These are phyloP conservation scores for Dioscorea alata DNA, from an alignment of 106 monocot genomes.

Conservation along the genomic window DNA sequence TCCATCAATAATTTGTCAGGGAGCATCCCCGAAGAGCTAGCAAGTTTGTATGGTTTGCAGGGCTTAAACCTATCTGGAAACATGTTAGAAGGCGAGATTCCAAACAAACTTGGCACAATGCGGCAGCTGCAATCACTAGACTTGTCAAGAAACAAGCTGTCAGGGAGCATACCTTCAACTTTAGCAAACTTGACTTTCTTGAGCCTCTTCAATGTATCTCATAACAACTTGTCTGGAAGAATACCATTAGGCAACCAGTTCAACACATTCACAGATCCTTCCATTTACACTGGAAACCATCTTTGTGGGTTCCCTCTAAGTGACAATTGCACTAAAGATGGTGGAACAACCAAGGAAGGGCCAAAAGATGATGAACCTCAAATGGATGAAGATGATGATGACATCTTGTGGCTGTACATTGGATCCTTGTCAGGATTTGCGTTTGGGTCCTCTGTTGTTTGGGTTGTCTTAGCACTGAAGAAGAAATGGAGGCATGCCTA, in stretches of 20 bases:
- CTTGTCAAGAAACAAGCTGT: constrained; percentile 21
- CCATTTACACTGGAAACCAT: constrained; percentile 19
- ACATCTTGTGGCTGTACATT: background rate
- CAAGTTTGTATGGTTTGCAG: background rate
- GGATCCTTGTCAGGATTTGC: constrained; percentile 1
- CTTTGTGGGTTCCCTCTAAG: constrained; percentile 22
- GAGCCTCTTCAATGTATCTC: constrained; percentile 23
- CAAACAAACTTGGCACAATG: constrained; percentile 5
- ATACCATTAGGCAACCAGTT: constrained; percentile 26
- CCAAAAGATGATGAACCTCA: background rate
- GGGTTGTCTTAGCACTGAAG: background rate
- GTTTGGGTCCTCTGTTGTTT: background rate
- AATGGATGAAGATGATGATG: background rate
- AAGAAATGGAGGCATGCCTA: constrained; percentile 4
- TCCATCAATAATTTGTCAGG: constrained; percentile 11
- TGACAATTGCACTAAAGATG: background rate
- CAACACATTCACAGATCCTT: constrained; percentile 5
- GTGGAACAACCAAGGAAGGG: background rate
- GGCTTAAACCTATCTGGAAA: constrained; percentile 26
- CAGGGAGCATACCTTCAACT: constrained; percentile 21
- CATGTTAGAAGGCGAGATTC: constrained; percentile 15
- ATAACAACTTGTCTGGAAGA: constrained; percentile 23
- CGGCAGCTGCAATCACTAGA: constrained; percentile 14
- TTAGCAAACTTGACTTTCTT: constrained; percentile 12
- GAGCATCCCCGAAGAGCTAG: constrained; percentile 10